Evolutionary conservation across 176 grass and related monocot species (phyloP).

Genomic region (Bonia amplexicaulis): DNA sequence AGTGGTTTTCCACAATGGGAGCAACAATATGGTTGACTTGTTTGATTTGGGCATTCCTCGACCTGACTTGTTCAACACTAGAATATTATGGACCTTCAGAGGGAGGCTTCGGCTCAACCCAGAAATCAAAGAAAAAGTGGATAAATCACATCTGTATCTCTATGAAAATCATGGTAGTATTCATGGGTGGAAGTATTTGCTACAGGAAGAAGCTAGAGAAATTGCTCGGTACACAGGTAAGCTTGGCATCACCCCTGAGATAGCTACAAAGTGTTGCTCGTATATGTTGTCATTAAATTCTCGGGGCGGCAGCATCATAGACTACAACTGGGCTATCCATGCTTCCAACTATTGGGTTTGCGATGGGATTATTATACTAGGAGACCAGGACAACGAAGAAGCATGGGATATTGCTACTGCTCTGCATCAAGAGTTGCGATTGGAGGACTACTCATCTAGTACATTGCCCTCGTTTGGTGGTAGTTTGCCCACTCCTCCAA

Average conservation of each 20-base stretch:
- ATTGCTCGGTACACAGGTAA: neutral
- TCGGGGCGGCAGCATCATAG: rapidly evolving
- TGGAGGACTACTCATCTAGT: neutral
- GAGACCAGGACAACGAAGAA: neutral
- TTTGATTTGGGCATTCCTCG: rapidly evolving
- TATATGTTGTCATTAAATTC: neutral
- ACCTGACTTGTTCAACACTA: too few species aligned
- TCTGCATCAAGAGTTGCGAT: neutral
- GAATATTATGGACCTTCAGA: neutral
- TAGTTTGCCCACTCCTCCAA: rapidly evolving
- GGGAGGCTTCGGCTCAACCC: too few species aligned
- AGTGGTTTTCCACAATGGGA: neutral
- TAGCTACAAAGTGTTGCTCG: rapidly evolving
- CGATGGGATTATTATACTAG: slow-evolving; percentile 21
- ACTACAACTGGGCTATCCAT: neutral
- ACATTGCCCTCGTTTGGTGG: rapidly evolving
- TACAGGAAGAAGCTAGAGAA: neutral
- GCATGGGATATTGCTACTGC: neutral
- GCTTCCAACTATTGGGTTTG: slow-evolving; percentile 19
- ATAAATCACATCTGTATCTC: too few species aligned
- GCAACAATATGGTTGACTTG: rapidly evolving
- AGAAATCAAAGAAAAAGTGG: too few species aligned
- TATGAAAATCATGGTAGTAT: too few species aligned
- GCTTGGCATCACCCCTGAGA: rapidly evolving
- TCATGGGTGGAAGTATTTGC: too few species aligned